Evolutionary conservation across 176 grass and related monocot genomes (phyloP).

Genomic region (Musa beccarii): DNA sequence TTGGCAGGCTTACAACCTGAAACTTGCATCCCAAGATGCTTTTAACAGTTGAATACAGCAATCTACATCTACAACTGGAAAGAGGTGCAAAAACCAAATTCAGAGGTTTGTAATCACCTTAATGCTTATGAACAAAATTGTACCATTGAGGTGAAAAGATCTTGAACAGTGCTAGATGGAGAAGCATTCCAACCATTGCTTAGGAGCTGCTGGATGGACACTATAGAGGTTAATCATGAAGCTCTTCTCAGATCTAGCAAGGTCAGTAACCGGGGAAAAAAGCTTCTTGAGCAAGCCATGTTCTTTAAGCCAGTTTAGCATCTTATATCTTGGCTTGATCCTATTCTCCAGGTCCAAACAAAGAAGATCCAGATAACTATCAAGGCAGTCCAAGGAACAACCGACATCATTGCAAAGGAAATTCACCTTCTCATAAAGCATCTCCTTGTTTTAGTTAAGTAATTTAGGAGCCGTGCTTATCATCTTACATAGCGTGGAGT

Average conservation of each 20-base stretch:
- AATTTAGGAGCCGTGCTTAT: constrained; percentile 44
- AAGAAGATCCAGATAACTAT: constrained; percentile 60
- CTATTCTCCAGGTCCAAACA: constrained; percentile 87
- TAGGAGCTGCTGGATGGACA: constrained; percentile 71
- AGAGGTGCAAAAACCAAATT: not conserved
- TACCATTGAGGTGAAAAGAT: not conserved
- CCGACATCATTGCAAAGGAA: constrained; percentile 59
- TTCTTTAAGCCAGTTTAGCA: constrained; percentile 67
- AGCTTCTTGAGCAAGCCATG: constrained; percentile 45
- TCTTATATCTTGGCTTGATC: constrained; percentile 68
- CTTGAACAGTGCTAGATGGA: not conserved
- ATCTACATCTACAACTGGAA: not conserved
- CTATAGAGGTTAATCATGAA: constrained; percentile 61
- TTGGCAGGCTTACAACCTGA: not conserved
- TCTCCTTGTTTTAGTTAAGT: constrained; percentile 68
- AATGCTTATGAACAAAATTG: not conserved
- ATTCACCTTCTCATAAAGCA: constrained; percentile 53
- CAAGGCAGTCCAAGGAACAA: constrained; percentile 61
- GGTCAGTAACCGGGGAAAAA: constrained; percentile 51
- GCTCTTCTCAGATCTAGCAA: constrained; percentile 68
- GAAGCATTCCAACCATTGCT: constrained; percentile 78
- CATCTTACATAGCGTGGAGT: constrained; percentile 61
- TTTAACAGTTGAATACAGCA: not conserved
- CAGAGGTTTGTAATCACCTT: not conserved
- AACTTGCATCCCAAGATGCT: not conserved